Conservation (phyloP, 108 stramenopile genomes). For the Pseudonitzschia pungens region DNA sequence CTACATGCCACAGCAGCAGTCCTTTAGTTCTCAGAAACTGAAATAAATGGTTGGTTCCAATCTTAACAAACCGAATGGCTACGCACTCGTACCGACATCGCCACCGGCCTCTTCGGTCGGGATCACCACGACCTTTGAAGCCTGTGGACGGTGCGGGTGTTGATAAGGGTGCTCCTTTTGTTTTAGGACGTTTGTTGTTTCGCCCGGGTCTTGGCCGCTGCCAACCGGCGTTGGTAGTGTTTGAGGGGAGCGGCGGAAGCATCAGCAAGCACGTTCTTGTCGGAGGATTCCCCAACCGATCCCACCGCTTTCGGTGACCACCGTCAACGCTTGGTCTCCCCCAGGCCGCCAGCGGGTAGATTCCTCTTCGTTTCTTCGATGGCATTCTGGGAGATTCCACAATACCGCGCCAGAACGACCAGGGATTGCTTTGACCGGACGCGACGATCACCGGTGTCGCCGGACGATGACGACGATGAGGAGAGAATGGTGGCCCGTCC, state of each 20-base stretch:
- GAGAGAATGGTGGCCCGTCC: constrained; percentile 59
- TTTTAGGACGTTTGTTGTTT: neutral
- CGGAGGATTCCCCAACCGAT: constrained; percentile 65
- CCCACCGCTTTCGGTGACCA: constrained; percentile 63
- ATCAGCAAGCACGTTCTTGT: neutral
- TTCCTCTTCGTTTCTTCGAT: constrained; percentile 73
- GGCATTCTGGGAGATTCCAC: constrained; percentile 47
- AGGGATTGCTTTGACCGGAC: constrained; percentile 35
- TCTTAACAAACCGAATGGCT: too few species aligned
- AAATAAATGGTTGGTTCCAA: too few species aligned
- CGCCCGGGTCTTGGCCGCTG: neutral
- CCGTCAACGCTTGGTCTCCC: constrained; percentile 31
- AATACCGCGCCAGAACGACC: constrained; percentile 76
- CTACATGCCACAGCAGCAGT: too few species aligned
- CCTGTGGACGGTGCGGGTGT: too few species aligned
- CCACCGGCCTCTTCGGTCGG: too few species aligned
- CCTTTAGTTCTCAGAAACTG: too few species aligned
- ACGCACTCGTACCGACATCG: too few species aligned
- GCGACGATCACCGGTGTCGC: neutral
- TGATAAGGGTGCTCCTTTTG: neutral
- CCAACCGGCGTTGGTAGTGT: constrained; percentile 1
- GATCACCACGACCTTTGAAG: too few species aligned
- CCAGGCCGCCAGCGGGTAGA: constrained; percentile 50
- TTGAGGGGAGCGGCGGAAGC: neutral
- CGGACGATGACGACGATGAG: neutral